Evolutionary conservation across 2,329 filamentous ascomycete genomes (phyloP), one percentile per base, ranked within the genome.

Genomic region (Aspergillus pseudonomiae): DNA sequence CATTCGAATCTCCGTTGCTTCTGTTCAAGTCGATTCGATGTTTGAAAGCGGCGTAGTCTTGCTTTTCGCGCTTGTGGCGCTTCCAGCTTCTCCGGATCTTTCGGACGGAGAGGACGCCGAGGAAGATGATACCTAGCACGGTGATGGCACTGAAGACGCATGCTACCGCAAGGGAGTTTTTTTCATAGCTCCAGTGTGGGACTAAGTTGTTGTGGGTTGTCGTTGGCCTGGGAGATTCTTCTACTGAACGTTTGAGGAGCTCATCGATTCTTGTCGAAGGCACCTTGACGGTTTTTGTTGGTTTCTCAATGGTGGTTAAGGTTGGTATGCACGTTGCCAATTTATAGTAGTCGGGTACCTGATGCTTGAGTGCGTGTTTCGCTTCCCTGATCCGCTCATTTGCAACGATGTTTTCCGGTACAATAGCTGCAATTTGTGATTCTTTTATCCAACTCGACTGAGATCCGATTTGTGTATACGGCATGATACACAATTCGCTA

Each of bases 81-180:
- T 66, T 65, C 43, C 66, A 71, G 19, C 55, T 55, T 34, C 59
- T 62, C 11, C 64, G 63, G 36, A 64, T 45, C 28, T 68, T 71
- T 21, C 65, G 65, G 26, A 75, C 21, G 34, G 69, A 68, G 62
- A 72, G 65, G 2, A 68, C 48, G 1, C 63, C 12, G 9, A 77
- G 57, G 57, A 73, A 71, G 16, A 63, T 28, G 4, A 75, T n/a
- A 2, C 66, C 71, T 1, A 61, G 63, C 7, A 69, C 54, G 3
- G 68, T 63, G 12, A 74, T 48, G 3, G 67, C 48, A 9, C 63
- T 61, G 24, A 77, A 65, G 14, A 75, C 66, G n/a, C 63, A 62
- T 0, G 71, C 68, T 11, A 70, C 73, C 14, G 73, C 75, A 53
- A 75, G 71, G 1, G 74, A 71, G 24, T 65, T 65, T 41, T 73